Evolutionary conservation across 148 eudicot genomes (phyloP), one percentile per base, ranked within the genome.

Genomic region (Nyssa sinensis): DNA sequence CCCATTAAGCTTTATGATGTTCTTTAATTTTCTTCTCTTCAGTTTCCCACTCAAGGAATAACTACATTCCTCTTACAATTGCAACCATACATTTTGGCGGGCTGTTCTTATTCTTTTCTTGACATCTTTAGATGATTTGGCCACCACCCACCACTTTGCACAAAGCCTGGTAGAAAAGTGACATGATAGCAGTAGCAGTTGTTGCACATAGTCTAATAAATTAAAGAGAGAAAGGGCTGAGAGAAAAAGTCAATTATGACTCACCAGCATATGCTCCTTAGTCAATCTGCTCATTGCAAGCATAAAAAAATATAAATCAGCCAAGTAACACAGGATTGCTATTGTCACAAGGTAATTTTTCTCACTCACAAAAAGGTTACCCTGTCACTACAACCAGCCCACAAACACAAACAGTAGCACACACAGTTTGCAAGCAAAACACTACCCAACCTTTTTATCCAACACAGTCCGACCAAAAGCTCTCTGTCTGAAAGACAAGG

Each of bases 51-150:
- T 14, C 28, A n/a, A 60, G 3, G 33, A 12, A 44, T 9, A 53
- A 65, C 65, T 35, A 34, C 49, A 31, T 17, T 29, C 25, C 11
- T 25, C 34, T 24, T 71, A n/a, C n/a, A n/a, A n/a, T 59, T 67
- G 37, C 25, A 41, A 31, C 77, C 49, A 67, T 81, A 94, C 97
- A 97, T 92, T 94, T 74, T 94, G 98, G 51, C 98, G 97, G 70
- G 96, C 91, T 86, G 97, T 88, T 89, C 98, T 88, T 70, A 94
- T 82, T 78, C 98, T 94, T 83, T 88, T 97, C 74, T 94, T 92
- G 72, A 89, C 92, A 83, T 92, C 98, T 89, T 94, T 97, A 69
- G 96, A 82, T 64, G 96, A 82, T 84, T 92, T 90, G 32, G 96
- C 44, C 74, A 94, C 97, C 77, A 92, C 86, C 77, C n/a, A n/a